Conservation (phyloP, 2,329 filamentous ascomycete genomes). For the Diaporthe sp. region DNA sequence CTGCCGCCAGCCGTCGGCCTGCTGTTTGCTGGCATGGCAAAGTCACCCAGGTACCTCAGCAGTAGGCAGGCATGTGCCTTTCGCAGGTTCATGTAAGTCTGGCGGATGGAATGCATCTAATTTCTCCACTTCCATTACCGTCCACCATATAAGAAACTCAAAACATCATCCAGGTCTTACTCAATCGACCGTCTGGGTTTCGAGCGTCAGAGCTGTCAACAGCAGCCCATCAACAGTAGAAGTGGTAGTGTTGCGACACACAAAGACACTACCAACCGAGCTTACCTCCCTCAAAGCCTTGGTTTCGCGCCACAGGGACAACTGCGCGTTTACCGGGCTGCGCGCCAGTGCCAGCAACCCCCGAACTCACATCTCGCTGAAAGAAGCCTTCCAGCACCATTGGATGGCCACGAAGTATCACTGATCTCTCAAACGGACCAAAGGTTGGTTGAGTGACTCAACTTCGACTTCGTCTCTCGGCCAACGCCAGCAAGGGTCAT, state of each 20-base stretch:
- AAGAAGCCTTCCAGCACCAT: not conserved
- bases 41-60: not conserved
- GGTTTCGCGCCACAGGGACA: not conserved
- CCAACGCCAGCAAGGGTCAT: not conserved
- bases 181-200: not conserved
- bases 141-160: not conserved
- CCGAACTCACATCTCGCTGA: not conserved
- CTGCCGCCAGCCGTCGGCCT: conserved; percentile 36
- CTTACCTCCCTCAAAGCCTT: not conserved
- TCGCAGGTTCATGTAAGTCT: conserved; percentile 30
- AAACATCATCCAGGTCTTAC: not conserved
- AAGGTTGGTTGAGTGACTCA: not conserved
- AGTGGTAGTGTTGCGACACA: not conserved
- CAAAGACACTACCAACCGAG: not conserved
- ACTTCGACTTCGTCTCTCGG: not conserved
- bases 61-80: conserved; percentile 1
- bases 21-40: not conserved
- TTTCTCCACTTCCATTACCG: not conserved
- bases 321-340: not conserved
- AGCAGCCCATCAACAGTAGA: not conserved
- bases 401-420: not conserved
- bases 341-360: not conserved
- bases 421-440: not conserved
- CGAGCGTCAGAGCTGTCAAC: not conserved
- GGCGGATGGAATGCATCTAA: conserved; percentile 2